Evolutionary conservation across 1,284 basidiomycete genomes (phyloP), one percentile per base, ranked within the genome.

Genomic region (Sanguinoderma infundibulare): DNA sequence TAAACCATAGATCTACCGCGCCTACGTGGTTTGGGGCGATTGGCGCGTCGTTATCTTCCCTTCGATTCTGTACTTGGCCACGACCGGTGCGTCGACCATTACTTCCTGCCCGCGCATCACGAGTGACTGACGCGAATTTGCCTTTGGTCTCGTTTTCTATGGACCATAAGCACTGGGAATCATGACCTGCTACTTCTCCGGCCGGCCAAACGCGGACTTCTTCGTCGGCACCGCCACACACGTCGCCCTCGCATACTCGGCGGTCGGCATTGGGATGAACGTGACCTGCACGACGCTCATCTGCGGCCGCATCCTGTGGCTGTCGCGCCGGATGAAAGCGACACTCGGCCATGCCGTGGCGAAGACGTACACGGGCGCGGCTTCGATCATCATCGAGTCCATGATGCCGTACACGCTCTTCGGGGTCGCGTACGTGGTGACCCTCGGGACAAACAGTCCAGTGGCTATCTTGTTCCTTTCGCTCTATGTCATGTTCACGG

Each of bases 401-500:
- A 63, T 63, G 44, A 59, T 67, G 50, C 65, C 67, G 22, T 65
- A 63, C 60, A 57, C 53, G 22, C 30, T 64, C 32, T 59, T 53
- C 12, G 65, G 67, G 35, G 53, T 64, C 22, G 61, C 57, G 28
- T 61, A 57, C 54, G 59, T 68, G 47, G 56, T 61, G 22, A 44
- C 58, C n/a, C 61, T 62, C 36, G 63, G 58, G 4, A 14, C 63
- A n/a, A 42, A 60, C 42, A 64, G 59, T 53, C 61, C 61, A 20
- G 44, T 56, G 22, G 46, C 57, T 1, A 57, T 68, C 22, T 40
- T 64, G 20, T 67, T 68, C 42, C 53, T 57, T 46, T 59, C 65
- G 30, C 36, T 65, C 24, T 68, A 67, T 24, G 57, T 47, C 49
- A 67, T 66, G 67, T 63, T 66, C 52, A 63, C 65, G 53, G 67